phyloP scores from a whole-genome alignment of 1,284 basidiomycete genomes.

The Ceratobasidium sp. region DNA sequence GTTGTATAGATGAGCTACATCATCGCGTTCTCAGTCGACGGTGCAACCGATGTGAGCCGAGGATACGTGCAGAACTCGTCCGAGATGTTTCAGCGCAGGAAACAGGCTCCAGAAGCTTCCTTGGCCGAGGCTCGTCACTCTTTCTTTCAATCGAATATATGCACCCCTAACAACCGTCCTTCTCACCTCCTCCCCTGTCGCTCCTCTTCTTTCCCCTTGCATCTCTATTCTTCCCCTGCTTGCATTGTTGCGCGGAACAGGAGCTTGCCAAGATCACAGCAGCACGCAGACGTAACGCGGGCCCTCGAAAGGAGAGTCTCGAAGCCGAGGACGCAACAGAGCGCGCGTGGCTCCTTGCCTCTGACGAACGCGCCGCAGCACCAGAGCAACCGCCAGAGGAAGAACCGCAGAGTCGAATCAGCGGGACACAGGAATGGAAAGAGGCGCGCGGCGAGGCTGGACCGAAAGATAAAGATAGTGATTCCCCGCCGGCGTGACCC shows the following conservation, averaged over 20 bases:
- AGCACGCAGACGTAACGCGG: slow-evolving; percentile 44
- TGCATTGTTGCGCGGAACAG: slow-evolving; percentile 28
- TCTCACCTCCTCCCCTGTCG: slow-evolving; percentile 44
- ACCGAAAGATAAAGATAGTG: too few relatives aligned
- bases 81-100: slow-evolving; percentile 43
- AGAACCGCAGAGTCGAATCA: slow-evolving; percentile 53
- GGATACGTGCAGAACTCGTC: slow-evolving; percentile 51
- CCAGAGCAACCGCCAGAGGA: slow-evolving; percentile 48
- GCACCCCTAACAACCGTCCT: slow-evolving; percentile 4
- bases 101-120: slow-evolving; percentile 51
- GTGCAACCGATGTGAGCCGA: slow-evolving; percentile 57
- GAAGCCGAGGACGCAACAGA: slow-evolving; percentile 53
- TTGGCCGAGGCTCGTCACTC: slow-evolving; percentile 51
- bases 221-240: not conserved
- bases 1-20: slow-evolving; percentile 55
- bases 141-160: not conserved
- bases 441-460: slow-evolving; percentile 55
- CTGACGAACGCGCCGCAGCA: slow-evolving; percentile 46
- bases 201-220: not conserved
- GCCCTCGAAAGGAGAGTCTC: slow-evolving; percentile 45
- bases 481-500: too few relatives aligned
- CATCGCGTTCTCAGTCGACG: slow-evolving; percentile 56
- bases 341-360: slow-evolving; percentile 51
- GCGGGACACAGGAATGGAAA: slow-evolving; percentile 59
- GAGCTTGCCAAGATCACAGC: slow-evolving; percentile 47